A percentile compares a stretch with the other conserved stretches of the same genome.
Evolutionary conservation across 2,329 filamentous ascomycete species (phyloP).

Genomic region (Pseudogymnoascus sp.): DNA sequence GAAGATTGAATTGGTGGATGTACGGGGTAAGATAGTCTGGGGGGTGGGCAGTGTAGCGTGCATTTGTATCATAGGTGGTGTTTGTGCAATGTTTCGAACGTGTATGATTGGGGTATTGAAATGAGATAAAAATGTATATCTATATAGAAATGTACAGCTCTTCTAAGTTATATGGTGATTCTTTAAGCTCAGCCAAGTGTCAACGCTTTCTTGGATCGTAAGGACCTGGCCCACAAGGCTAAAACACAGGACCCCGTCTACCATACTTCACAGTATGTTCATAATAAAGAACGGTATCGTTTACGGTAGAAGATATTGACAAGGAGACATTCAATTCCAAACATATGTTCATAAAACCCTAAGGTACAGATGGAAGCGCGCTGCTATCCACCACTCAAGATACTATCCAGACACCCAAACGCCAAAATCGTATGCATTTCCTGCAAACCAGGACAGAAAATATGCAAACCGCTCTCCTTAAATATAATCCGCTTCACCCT

Average conservation of each 20-base stretch:
- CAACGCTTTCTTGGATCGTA: neutral
- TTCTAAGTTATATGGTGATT: neutral
- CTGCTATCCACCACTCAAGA: constrained; percentile 4
- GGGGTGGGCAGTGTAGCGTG: neutral
- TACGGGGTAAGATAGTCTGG: constrained; percentile 1
- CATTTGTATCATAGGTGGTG: constrained; percentile 9
- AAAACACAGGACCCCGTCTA: neutral
- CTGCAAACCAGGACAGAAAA: neutral
- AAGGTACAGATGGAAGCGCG: neutral
- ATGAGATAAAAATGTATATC: constrained; percentile 9
- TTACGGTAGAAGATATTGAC: neutral
- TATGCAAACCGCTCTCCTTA: constrained; percentile 5
- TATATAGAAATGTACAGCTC: constrained; percentile 7
- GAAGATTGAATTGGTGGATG: neutral
- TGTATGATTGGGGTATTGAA: constrained; percentile 6
- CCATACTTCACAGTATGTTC: neutral
- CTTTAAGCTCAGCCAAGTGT: neutral
- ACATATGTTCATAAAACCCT: constrained; percentile 8
- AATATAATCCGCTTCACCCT: constrained; percentile 3
- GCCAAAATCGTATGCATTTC: constrained; percentile 6
- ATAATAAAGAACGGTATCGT: neutral
- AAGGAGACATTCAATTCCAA: neutral
- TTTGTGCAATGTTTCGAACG: constrained; percentile 7
- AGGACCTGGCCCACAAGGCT: neutral
- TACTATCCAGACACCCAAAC: constrained; percentile 5